Percentiles rank a stretch among this genome's conserved stretches.
Conservation (phyloP, 352 stramenopile genomes). For the Globisporangium megalacanthum region DNA sequence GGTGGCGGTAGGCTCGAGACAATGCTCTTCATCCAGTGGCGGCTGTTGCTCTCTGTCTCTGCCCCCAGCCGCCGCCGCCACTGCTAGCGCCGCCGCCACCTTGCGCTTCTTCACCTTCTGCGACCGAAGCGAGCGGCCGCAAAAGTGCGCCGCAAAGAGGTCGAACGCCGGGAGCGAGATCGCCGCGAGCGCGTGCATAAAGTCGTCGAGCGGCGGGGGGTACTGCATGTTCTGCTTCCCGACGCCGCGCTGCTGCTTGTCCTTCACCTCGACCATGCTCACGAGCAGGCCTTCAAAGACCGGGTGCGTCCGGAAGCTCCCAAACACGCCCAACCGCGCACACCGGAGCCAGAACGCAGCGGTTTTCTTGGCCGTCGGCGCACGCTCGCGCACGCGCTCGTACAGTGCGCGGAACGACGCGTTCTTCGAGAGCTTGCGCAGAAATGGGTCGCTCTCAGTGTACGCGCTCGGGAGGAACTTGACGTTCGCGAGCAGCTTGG, state of each 20-base stretch:
- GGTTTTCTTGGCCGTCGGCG: constrained; percentile 26
- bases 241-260: constrained; percentile 72
- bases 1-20: background rate
- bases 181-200: constrained; percentile 57
- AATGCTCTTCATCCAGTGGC: background rate
- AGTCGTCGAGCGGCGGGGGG: constrained; percentile 57
- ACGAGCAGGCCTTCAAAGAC: constrained; percentile 75
- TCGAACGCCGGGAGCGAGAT: constrained; percentile 73
- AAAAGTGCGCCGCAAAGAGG: constrained; percentile 70
- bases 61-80: background rate
- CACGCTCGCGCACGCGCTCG: constrained; percentile 43
- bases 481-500: constrained; percentile 74
- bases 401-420: constrained; percentile 60
- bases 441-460: constrained; percentile 72
- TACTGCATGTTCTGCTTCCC: constrained; percentile 88
- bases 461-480: constrained; percentile 73
- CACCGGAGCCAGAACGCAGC: constrained; percentile 67
- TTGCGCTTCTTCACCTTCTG: constrained; percentile 69
- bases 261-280: constrained; percentile 80
- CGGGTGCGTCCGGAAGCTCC: constrained; percentile 56
- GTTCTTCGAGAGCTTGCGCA: constrained; percentile 79
- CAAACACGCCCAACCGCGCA: constrained; percentile 67
- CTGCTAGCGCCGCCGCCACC: background rate
- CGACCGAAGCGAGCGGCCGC: constrained; percentile 61
- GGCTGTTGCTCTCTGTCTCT: background rate